Evolutionary conservation across 2,329 filamentous ascomycete genomes (phyloP).

Genomic region (Fusarium multiceps): DNA sequence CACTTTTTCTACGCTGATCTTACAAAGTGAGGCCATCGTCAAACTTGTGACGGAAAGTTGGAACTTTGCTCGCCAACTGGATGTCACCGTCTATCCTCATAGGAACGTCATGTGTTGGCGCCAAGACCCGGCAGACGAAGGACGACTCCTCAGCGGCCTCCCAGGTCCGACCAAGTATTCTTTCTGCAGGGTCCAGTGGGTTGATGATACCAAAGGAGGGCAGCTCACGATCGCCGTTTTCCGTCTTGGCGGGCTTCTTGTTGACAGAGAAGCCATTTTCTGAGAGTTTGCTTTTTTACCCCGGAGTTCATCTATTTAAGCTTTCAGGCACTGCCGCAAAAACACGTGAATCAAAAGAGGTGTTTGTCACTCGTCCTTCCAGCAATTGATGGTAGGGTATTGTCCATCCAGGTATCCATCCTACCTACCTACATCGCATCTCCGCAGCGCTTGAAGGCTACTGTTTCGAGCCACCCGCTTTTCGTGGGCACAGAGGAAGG

Average conservation of each 20-base stretch:
- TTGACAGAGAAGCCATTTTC: neutral
- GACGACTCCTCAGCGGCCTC: constrained; percentile 28
- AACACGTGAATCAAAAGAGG: neutral
- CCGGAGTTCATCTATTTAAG: neutral
- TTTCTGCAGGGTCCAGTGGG: constrained; percentile 29
- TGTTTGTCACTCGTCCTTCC: neutral
- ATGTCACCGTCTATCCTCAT: constrained; percentile 12
- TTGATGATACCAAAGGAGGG: constrained; percentile 16
- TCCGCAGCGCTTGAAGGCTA: constrained; percentile 16
- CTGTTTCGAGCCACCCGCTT: constrained; percentile 29
- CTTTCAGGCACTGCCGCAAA: neutral
- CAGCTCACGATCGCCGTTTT: constrained; percentile 25
- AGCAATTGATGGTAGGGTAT: neutral
- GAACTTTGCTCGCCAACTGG: constrained; percentile 1
- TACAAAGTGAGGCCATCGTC: constrained; percentile 29
- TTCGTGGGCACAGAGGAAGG: constrained; percentile 1
- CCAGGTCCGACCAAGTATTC: constrained; percentile 12
- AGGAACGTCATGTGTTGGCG: constrained; percentile 34
- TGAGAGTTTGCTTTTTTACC: neutral
- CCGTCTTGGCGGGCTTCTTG: constrained; percentile 28
- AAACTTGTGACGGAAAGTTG: neutral
- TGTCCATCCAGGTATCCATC: neutral
- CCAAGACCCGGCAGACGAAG: constrained; percentile 25
- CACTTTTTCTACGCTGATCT: constrained; percentile 16
- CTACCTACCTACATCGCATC: neutral